Evolutionary conservation across 2,329 filamentous ascomycete genomes (phyloP).

Genomic region (Alternaria metachromatica): DNA sequence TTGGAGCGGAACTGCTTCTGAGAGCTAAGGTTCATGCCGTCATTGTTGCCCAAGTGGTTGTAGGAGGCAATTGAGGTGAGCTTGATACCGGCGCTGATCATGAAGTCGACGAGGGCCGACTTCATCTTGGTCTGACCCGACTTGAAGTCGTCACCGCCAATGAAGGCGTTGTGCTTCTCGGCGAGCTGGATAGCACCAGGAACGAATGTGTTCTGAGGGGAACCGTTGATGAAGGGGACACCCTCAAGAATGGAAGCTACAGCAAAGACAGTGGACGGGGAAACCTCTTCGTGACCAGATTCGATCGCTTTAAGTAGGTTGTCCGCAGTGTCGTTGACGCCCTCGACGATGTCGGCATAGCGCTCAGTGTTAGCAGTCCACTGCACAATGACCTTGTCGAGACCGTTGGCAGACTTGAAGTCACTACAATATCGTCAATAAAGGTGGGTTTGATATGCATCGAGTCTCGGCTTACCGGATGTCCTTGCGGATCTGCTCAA

Average conservation of each 20-base stretch:
- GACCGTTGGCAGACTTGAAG: conserved; percentile 83
- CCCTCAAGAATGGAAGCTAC: conserved; percentile 91
- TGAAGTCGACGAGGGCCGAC: conserved; percentile 95
- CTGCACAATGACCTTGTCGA: conserved; percentile 96
- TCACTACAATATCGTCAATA: conserved; percentile 56
- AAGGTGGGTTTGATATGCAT: not conserved
- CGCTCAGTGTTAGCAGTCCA: conserved; percentile 99
- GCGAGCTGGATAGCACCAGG: conserved; percentile 90
- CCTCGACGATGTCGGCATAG: conserved; percentile 84
- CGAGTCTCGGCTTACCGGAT: conserved; percentile 68
- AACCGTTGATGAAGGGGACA: conserved; percentile 97
- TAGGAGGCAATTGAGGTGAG: conserved; percentile 98
- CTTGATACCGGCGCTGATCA: conserved; percentile 99
- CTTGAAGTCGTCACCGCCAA: conserved; percentile 99
- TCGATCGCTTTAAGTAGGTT: conserved; percentile 91
- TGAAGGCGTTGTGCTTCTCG: conserved; percentile 84
- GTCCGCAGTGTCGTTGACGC: conserved; percentile 95
- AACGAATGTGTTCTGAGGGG: conserved; percentile 98
- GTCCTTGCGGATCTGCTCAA: conserved; percentile 90
- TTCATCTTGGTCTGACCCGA: conserved; percentile 99
- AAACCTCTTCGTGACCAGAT: conserved; percentile 84
- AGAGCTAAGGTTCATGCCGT: conserved; percentile 97
- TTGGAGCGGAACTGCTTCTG: conserved; percentile 99
- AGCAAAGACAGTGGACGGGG: conserved; percentile 94
- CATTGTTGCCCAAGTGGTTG: conserved; percentile 99